Percentiles rank a stretch among this genome's conserved stretches.
phyloP scores from a whole-genome alignment of 495 filamentous ascomycete species.

The Penicillium lagena region DNA sequence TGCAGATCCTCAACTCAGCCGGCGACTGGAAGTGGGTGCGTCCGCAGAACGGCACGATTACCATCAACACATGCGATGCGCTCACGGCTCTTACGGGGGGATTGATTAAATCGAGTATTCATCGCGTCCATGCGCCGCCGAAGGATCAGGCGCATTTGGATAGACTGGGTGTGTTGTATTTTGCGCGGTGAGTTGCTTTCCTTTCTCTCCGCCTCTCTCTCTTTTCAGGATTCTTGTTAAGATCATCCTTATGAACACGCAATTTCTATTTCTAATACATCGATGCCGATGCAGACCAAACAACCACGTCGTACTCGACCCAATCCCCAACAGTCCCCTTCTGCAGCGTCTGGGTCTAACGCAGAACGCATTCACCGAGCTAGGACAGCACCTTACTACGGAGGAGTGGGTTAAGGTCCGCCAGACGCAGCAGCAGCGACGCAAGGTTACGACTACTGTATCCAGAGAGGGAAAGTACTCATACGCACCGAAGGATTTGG shows the following conservation, averaged over 20 bases:
- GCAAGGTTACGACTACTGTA: conserved; percentile 32
- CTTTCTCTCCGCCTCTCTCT: too few relatives aligned
- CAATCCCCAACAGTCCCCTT: conserved; percentile 36
- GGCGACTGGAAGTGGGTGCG: conserved; percentile 35
- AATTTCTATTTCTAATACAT: too few relatives aligned
- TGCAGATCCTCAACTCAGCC: conserved; percentile 35
- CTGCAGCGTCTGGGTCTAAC: conserved; percentile 35
- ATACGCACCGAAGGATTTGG: conserved; percentile 35
- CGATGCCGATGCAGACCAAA: conserved; percentile 15
- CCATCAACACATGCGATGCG: conserved; percentile 46
- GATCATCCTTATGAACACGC: too few relatives aligned
- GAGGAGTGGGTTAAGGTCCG: conserved; percentile 31
- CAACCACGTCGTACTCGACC: conserved; percentile 33
- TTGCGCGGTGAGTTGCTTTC: conserved; percentile 21
- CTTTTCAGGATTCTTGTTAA: too few relatives aligned
- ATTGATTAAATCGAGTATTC: conserved; percentile 45
- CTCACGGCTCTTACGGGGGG: conserved; percentile 42
- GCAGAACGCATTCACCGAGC: conserved; percentile 23
- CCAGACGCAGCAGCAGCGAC: conserved; percentile 38
- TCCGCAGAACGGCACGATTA: conserved; percentile 43
- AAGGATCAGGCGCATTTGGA: conserved; percentile 45
- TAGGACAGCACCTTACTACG: conserved; percentile 26
- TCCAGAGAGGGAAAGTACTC: conserved; percentile 28
- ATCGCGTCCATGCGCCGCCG: conserved; percentile 46
- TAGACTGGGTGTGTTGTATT: conserved; percentile 43